These are phyloP conservation scores for Epichloe bromicola DNA, from an alignment of 2,329 filamentous ascomycete species.

Conservation along the genomic window DNA sequence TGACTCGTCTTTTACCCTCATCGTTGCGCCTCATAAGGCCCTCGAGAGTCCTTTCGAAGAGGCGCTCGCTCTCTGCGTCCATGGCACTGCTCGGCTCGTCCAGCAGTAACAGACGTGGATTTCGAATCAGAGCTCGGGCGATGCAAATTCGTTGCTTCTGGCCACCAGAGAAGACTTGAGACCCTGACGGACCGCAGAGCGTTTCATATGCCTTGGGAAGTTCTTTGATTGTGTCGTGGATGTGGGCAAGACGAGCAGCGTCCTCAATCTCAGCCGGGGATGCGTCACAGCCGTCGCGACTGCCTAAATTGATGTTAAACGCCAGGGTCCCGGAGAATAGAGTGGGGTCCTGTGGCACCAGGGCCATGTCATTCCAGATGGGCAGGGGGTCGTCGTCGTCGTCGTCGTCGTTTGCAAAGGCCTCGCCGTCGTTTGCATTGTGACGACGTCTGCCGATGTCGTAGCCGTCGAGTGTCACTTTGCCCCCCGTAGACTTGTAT, in stretches of 20 bases:
- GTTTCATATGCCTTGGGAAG: conserved; percentile 46
- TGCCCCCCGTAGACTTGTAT: conserved; percentile 36
- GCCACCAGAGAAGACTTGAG: conserved; percentile 49
- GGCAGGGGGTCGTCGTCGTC: background rate
- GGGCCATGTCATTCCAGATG: conserved; percentile 21
- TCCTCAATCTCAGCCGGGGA: conserved; percentile 44
- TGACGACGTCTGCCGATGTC: background rate
- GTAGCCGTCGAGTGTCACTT: conserved; percentile 33
- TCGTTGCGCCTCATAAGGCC: conserved; percentile 9
- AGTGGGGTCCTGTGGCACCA: conserved; percentile 37
- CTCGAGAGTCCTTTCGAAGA: conserved; percentile 46
- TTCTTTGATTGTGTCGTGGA: conserved; percentile 43
- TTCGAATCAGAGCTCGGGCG: conserved; percentile 51
- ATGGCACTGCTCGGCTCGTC: conserved; percentile 40
- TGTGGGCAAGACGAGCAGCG: conserved; percentile 50
- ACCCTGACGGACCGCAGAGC: conserved; percentile 46
- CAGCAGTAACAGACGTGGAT: conserved; percentile 51
- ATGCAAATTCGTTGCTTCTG: conserved; percentile 59
- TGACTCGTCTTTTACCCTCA: conserved; percentile 24
- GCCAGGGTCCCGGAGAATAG: conserved; percentile 36
- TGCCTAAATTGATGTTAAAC: conserved; percentile 36
- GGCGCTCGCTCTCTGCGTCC: conserved; percentile 34
- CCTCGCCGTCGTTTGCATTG: conserved; percentile 23
- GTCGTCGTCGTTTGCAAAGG: conserved; percentile 23
- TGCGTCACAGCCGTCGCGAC: conserved; percentile 34